Evolutionary conservation across 2,329 filamentous ascomycete genomes (phyloP).

Genomic region (Monosporascus cannonballus): DNA sequence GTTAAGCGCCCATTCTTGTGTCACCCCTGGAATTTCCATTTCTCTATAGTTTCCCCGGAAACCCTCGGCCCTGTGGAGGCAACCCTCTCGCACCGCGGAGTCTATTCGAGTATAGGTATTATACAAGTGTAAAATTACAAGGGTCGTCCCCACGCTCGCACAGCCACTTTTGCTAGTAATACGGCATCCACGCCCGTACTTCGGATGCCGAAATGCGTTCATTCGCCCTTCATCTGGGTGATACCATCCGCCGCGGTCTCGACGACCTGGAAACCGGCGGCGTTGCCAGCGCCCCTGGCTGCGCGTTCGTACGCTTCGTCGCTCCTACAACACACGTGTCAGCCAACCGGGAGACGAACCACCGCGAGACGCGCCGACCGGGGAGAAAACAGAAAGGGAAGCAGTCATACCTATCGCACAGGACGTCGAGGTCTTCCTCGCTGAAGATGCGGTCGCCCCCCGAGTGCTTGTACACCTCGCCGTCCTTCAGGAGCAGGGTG

Average conservation of each 20-base stretch:
- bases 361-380: not conserved
- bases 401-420: slow-evolving; percentile 61
- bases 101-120: no score
- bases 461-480: slow-evolving; percentile 54
- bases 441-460: slow-evolving; percentile 63
- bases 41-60: no score
- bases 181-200: no score
- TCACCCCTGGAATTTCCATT: no score
- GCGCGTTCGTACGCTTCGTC: slow-evolving; percentile 62
- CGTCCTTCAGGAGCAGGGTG: slow-evolving; percentile 63
- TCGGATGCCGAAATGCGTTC: not conserved
- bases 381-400: not conserved
- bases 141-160: no score
- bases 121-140: no score
- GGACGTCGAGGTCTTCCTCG: slow-evolving; percentile 66
- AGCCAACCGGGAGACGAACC: not conserved
- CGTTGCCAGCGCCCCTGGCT: slow-evolving; percentile 70
- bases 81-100: no score
- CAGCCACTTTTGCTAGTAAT: no score
- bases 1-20: no score
- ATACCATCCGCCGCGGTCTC: slow-evolving; percentile 62
- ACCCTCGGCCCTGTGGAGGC: no score
- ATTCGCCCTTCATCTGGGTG: slow-evolving; percentile 18
- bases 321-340: slow-evolving; percentile 29
- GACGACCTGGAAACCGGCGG: slow-evolving; percentile 68